Conservation (phyloP, 176 grass and related monocot species). For the Pontederia crassipes region DNA sequence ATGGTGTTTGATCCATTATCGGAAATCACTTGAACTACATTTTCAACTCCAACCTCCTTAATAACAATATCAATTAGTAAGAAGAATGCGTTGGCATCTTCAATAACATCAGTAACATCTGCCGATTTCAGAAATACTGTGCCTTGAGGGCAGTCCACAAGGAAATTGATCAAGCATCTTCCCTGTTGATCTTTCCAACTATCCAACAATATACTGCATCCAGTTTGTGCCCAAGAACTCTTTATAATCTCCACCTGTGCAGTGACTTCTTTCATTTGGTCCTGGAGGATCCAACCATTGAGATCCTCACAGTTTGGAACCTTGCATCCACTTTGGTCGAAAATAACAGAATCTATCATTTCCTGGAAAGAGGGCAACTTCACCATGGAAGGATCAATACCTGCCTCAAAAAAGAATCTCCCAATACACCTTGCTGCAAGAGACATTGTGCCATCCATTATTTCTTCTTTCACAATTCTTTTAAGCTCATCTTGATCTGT, state of each 20-base stretch:
- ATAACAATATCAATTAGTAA: constrained; percentile 35
- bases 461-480: constrained; percentile 11
- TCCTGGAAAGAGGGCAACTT: constrained; percentile 44
- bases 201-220: constrained; percentile 70
- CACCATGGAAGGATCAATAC: constrained; percentile 43
- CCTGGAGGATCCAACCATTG: constrained; percentile 46
- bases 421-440: constrained; percentile 41
- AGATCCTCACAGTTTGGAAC: constrained; percentile 35
- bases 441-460: constrained; percentile 22
- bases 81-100: constrained; percentile 45
- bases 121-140: constrained; percentile 66
- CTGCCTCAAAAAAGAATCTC: constrained; percentile 56
- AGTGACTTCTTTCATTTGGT: constrained; percentile 46
- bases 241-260: constrained; percentile 30
- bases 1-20: constrained; percentile 50
- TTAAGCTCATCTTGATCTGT: constrained; percentile 10
- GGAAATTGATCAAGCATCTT: constrained; percentile 39
- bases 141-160: constrained; percentile 49
- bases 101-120: constrained; percentile 36
- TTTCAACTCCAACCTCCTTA: constrained; percentile 43
- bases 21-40: constrained; percentile 65
- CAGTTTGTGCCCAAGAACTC: constrained; percentile 40
- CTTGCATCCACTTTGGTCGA: constrained; percentile 11
- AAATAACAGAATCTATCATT: constrained; percentile 42
- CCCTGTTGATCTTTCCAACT: constrained; percentile 47